phyloP scores from a whole-genome alignment of 2,329 filamentous ascomycete species.

The Akanthomyces lecanii region DNA sequence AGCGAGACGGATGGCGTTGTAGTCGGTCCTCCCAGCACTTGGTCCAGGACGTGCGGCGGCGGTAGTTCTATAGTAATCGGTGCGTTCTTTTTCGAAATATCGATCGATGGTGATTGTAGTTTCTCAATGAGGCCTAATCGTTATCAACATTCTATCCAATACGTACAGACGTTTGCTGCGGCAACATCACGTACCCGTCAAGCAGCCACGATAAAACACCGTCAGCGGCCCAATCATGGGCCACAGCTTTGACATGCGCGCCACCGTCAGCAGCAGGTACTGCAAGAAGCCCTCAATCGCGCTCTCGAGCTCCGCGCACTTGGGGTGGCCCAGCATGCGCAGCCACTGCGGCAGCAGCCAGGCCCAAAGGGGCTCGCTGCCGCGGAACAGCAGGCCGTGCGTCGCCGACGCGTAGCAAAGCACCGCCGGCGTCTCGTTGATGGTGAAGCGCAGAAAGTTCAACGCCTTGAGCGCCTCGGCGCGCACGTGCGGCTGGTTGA shows the following conservation, averaged over 20 bases:
- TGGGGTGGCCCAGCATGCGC: constrained; percentile 50
- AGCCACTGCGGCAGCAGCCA: constrained; percentile 60
- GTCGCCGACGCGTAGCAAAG: constrained; percentile 45
- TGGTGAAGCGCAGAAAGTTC: constrained; percentile 69
- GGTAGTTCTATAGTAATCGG: constrained; percentile 35
- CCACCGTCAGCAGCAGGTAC: constrained; percentile 43
- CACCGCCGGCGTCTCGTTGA: constrained; percentile 71
- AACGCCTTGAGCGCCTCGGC: constrained; percentile 67
- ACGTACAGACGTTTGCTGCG: not conserved
- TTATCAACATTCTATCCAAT: constrained; percentile 18
- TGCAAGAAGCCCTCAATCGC: constrained; percentile 52
- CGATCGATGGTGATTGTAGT: constrained; percentile 30
- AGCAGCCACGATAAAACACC: constrained; percentile 45
- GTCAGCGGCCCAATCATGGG: constrained; percentile 39
- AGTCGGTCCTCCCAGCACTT: constrained; percentile 28
- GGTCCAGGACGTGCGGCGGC: constrained; percentile 33
- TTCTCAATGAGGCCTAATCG: constrained; percentile 30
- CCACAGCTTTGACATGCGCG: constrained; percentile 46
- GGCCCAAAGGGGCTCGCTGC: constrained; percentile 59
- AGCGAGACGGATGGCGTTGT: constrained; percentile 23
- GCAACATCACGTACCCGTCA: constrained; percentile 38
- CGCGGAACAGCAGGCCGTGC: constrained; percentile 46
- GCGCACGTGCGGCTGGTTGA: constrained; percentile 49
- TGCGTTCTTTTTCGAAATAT: constrained; percentile 27
- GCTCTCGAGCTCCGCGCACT: constrained; percentile 43